Evolutionary conservation across 331 rosid species (phyloP).

Genomic region (Saraca asoca): DNA sequence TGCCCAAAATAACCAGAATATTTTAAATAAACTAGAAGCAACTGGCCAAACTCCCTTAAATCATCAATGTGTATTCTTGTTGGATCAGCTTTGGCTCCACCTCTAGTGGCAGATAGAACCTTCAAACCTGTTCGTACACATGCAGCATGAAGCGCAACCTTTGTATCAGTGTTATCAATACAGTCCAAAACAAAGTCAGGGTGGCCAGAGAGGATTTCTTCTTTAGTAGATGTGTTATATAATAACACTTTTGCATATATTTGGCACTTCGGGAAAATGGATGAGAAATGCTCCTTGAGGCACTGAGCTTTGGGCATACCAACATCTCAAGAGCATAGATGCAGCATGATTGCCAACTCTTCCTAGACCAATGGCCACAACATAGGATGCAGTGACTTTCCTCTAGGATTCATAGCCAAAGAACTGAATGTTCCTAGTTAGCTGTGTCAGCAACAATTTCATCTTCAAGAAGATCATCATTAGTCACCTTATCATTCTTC

Average conservation of each 20-base stretch:
- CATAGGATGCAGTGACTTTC: conserved; percentile 80
- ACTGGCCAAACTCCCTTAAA: conserved; percentile 79
- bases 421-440: conserved; percentile 83
- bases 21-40: too few species aligned
- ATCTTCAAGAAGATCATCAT: conserved; percentile 60
- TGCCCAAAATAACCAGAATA: too few species aligned
- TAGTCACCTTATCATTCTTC: conserved; percentile 41
- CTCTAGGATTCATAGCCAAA: conserved; percentile 77
- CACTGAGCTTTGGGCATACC: conserved; percentile 92
- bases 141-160: conserved; percentile 99
- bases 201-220: conserved; percentile 81
- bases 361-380: conserved; percentile 97
- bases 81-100: conserved; percentile 96
- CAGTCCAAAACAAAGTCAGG: conserved; percentile 94
- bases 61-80: conserved; percentile 92
- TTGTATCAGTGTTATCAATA: conserved; percentile 91
- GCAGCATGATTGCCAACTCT: conserved; percentile 99
- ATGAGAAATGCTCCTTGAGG: conserved; percentile 78
- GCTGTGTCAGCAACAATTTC: conserved; percentile 93
- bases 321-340: conserved; percentile 89
- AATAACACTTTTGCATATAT: conserved; percentile 80
- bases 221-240: conserved; percentile 85
- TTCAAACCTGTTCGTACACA: conserved; percentile 90
- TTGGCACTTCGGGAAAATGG: conserved; percentile 88
- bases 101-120: conserved; percentile 92